These are phyloP conservation scores for Calonectria naviculata DNA, from an alignment of 2,329 filamentous ascomycete genomes.

Conservation along the genomic window DNA sequence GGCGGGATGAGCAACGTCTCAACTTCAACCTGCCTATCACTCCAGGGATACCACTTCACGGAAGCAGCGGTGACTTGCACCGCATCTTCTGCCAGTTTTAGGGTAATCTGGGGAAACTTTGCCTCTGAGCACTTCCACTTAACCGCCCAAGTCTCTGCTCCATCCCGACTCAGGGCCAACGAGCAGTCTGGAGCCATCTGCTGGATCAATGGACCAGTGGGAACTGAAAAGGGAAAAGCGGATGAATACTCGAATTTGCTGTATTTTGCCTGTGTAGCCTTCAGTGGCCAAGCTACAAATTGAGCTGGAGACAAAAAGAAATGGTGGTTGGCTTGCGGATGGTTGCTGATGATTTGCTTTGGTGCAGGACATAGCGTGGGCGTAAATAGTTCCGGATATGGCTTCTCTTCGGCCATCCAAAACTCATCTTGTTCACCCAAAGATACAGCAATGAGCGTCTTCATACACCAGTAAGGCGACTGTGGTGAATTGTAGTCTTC, in stretches of 20 bases:
- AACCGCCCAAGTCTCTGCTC: constrained; percentile 43
- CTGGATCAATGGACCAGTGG: constrained; percentile 46
- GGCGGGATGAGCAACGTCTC: constrained; percentile 44
- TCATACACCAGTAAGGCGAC: constrained; percentile 65
- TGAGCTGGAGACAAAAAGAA: constrained; percentile 55
- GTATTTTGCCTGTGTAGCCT: constrained; percentile 57
- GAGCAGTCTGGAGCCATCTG: constrained; percentile 49
- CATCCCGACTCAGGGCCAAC: constrained; percentile 44
- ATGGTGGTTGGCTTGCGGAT: constrained; percentile 47
- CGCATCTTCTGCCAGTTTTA: rapidly evolving
- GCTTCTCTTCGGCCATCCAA: constrained; percentile 54
- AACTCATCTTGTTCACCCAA: constrained; percentile 53
- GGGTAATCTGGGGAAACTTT: neutral
- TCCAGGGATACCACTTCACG: constrained; percentile 40
- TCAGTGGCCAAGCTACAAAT: constrained; percentile 50
- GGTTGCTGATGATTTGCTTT: constrained; percentile 57
- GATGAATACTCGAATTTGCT: constrained; percentile 62
- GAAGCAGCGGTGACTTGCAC: neutral
- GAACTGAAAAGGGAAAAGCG: constrained; percentile 57
- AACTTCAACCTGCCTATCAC: constrained; percentile 38
- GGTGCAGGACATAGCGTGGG: constrained; percentile 39
- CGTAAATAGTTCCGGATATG: constrained; percentile 28
- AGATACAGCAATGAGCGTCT: constrained; percentile 57
- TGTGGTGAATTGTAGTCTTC: constrained; percentile 70
- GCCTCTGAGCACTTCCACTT: constrained; percentile 41